Evolutionary conservation across 306 rosid genomes (phyloP).

Genomic region (Castanea crenata): DNA sequence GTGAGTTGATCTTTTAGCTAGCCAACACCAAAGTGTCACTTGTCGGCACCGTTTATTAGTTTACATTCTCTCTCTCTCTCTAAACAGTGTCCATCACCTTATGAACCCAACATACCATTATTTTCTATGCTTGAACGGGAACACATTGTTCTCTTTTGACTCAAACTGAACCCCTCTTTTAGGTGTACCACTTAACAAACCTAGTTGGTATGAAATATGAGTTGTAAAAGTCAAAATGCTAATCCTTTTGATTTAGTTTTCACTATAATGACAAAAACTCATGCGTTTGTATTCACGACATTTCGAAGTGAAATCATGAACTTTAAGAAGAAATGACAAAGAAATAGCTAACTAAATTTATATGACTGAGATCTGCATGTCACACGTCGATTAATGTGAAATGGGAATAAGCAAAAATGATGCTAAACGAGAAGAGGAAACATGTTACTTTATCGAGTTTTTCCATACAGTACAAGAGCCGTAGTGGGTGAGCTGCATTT

Average conservation of each 20-base stretch:
- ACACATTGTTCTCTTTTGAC: constrained; percentile 42
- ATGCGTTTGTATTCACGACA: neutral
- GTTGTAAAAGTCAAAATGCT: constrained; percentile 13
- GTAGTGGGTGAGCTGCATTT: neutral
- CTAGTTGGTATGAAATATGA: neutral
- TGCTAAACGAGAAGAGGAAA: too few species aligned
- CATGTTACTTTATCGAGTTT: too few species aligned
- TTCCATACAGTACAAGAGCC: neutral
- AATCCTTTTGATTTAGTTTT: neutral
- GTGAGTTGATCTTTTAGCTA: constrained; percentile 33
- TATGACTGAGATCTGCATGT: neutral
- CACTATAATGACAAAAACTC: neutral
- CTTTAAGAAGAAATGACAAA: neutral
- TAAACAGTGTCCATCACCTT: constrained; percentile 8
- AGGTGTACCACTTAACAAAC: neutral
- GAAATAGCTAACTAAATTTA: neutral
- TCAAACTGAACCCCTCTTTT: constrained; percentile 13
- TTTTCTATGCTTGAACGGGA: constrained; percentile 33
- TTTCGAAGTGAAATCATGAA: neutral
- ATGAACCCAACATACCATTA: constrained; percentile 37
- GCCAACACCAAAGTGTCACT: constrained; percentile 22
- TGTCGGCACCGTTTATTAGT: constrained; percentile 45
- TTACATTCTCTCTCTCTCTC: neutral
- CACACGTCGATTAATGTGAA: neutral
- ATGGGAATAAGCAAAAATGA: too few species aligned